phyloP scores from a whole-genome alignment of 2,329 filamentous ascomycete species.

The Dactylonectria estremocensis region DNA sequence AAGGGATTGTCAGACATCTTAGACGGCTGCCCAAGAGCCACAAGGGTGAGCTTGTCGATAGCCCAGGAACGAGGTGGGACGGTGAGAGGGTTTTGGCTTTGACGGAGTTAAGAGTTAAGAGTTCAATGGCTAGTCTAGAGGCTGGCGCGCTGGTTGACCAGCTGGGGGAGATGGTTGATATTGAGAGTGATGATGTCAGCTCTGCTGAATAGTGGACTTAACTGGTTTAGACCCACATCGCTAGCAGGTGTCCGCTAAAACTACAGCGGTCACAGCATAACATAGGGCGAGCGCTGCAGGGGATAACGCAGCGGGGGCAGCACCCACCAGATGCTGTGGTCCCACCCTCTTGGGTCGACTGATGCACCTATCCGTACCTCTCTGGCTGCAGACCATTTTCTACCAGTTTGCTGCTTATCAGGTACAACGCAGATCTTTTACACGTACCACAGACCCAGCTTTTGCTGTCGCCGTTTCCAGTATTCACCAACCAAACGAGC shows the following conservation, averaged over 20 bases:
- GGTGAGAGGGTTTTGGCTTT: slow-evolving; percentile 14
- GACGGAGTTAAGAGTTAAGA: slow-evolving; percentile 23
- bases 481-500: neutral
- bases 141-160: neutral
- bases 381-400: neutral
- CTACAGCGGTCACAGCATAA: slow-evolving; percentile 15
- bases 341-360: neutral
- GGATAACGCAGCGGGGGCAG: no score
- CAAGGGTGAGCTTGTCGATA: neutral
- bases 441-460: neutral
- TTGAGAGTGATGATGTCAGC: slow-evolving; percentile 49
- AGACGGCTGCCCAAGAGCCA: slow-evolving; percentile 28
- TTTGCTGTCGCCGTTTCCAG: neutral
- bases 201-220: slow-evolving; percentile 17
- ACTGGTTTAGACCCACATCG: slow-evolving; percentile 17
- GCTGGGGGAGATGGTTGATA: slow-evolving; percentile 18
- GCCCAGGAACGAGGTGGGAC: slow-evolving; percentile 11
- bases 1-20: slow-evolving; percentile 54
- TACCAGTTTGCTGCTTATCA: neutral
- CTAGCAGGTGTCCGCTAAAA: slow-evolving; percentile 12
- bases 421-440: neutral
- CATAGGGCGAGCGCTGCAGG: slow-evolving; percentile 1
- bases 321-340: neutral
- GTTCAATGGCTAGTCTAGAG: slow-evolving; percentile 21
- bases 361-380: no score